A percentile compares a stretch with the other conserved stretches of the same genome.
Evolutionary conservation across 2,329 filamentous ascomycete genomes (phyloP).

Genomic region (Bretziella fagacearum): DNA sequence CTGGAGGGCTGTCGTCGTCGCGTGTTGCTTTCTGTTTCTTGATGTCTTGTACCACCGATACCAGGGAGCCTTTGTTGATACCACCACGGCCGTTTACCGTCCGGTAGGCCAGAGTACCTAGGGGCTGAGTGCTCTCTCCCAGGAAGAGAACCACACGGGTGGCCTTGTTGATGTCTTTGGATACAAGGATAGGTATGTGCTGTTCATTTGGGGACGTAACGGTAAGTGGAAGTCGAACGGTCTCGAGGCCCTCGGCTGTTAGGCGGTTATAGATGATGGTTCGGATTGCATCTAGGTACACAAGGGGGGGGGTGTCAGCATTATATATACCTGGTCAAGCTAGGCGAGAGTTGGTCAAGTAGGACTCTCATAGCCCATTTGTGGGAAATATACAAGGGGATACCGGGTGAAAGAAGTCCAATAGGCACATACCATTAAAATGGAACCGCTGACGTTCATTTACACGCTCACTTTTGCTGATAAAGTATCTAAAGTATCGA

Average conservation of each 20-base stretch:
- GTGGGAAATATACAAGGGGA: not conserved
- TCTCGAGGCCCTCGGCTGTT: slow-evolving; percentile 38
- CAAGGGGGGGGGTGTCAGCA: not conserved
- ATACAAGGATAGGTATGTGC: slow-evolving; percentile 50
- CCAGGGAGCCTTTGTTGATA: slow-evolving; percentile 51
- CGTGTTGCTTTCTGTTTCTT: slow-evolving; percentile 22
- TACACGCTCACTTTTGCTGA: slow-evolving; percentile 56
- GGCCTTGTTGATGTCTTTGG: slow-evolving; percentile 33
- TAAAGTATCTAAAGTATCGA: slow-evolving; percentile 56
- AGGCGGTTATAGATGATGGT: slow-evolving; percentile 46
- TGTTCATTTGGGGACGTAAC: slow-evolving; percentile 29
- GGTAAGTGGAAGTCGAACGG: slow-evolving; percentile 41
- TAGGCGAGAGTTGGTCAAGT: not conserved
- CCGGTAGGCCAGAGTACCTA: slow-evolving; percentile 60
- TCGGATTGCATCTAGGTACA: slow-evolving; percentile 44
- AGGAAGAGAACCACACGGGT: slow-evolving; percentile 56
- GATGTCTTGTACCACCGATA: slow-evolving; percentile 42
- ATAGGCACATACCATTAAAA: slow-evolving; percentile 44
- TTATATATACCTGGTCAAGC: no score
- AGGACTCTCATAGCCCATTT: not conserved
- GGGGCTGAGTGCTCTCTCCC: slow-evolving; percentile 52
- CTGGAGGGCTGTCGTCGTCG: slow-evolving; percentile 27
- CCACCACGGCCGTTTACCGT: slow-evolving; percentile 45
- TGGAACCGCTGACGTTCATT: slow-evolving; percentile 60
- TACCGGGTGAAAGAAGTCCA: not conserved